phyloP scores from a whole-genome alignment of 2,329 filamentous ascomycete genomes.

The Arthrobotrys conoides region DNA sequence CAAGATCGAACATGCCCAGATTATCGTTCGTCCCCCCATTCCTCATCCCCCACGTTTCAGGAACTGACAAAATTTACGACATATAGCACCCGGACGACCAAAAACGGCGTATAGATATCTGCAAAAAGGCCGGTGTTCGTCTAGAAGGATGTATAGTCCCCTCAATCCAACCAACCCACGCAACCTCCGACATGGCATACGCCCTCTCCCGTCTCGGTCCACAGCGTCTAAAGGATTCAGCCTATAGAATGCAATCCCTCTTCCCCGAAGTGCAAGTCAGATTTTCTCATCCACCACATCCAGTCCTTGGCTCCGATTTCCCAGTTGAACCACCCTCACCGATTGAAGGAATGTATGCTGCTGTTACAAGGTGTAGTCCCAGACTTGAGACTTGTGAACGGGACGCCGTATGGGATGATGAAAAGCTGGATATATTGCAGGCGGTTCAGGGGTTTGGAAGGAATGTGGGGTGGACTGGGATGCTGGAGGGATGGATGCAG shows the following conservation, averaged over 20 bases:
- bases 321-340: constrained; percentile 79
- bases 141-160: constrained; percentile 75
- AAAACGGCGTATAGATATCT: constrained; percentile 68
- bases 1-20: constrained; percentile 80
- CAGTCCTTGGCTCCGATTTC: constrained; percentile 78
- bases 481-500: constrained; percentile 73
- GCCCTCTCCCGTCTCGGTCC: constrained; percentile 74
- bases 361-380: constrained; percentile 75
- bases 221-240: constrained; percentile 72
- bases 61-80: neutral
- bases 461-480: constrained; percentile 74
- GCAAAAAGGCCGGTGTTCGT: neutral
- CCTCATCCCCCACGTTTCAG: neutral
- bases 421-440: constrained; percentile 74
- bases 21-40: constrained; percentile 68
- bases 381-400: constrained; percentile 65
- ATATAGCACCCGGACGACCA: constrained; percentile 72
- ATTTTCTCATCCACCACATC: neutral
- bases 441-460: constrained; percentile 76
- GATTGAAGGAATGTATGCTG: constrained; percentile 79
- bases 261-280: constrained; percentile 67
- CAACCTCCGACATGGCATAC: constrained; percentile 79
- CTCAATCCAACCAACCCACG: constrained; percentile 80
- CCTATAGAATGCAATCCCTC: constrained; percentile 77
- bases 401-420: constrained; percentile 73